Conservation (phyloP, 2,329 filamentous ascomycete genomes). For the Orbilia ellipsospora region DNA sequence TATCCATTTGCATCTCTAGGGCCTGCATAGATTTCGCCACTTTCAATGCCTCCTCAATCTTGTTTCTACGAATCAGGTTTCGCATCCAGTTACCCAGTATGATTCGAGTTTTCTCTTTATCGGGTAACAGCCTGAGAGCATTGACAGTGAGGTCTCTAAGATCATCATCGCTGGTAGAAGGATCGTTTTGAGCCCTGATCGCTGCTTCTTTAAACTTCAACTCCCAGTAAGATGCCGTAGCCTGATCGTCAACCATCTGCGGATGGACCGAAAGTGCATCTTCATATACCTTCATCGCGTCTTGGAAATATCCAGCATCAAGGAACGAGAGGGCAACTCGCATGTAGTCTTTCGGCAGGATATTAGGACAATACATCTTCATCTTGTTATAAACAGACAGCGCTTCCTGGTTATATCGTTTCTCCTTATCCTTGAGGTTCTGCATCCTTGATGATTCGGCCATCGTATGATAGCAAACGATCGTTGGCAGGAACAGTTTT, state of each 20-base stretch:
- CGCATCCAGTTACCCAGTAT: slow-evolving; percentile 51
- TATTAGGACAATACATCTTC: slow-evolving; percentile 35
- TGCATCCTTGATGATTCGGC: slow-evolving; percentile 31
- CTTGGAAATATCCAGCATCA: slow-evolving; percentile 38
- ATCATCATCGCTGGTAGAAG: slow-evolving; percentile 22
- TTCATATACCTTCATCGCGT: slow-evolving; percentile 45
- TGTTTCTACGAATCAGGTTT: slow-evolving; percentile 36
- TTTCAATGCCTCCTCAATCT: slow-evolving; percentile 40
- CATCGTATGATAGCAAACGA: slow-evolving; percentile 47
- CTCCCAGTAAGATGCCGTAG: slow-evolving; percentile 47
- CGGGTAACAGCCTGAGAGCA: slow-evolving; percentile 33
- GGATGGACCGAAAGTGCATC: slow-evolving; percentile 32
- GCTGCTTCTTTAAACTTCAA: slow-evolving; percentile 36
- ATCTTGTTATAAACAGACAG: slow-evolving; percentile 34
- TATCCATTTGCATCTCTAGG: slow-evolving; percentile 45
- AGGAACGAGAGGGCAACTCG: slow-evolving; percentile 49
- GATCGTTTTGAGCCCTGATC: slow-evolving; percentile 34
- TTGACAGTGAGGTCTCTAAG: slow-evolving; percentile 28
- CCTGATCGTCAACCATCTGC: slow-evolving; percentile 38
- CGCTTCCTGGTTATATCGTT: slow-evolving; percentile 41
- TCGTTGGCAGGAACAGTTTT: slow-evolving; percentile 42
- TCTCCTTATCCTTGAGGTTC: slow-evolving; percentile 35
- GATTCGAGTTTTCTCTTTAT: slow-evolving; percentile 34
- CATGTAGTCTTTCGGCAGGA: slow-evolving; percentile 41
- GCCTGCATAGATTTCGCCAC: slow-evolving; percentile 41